phyloP scores from a whole-genome alignment of 768 basidiomycete genomes.

The Butyriboletus loyo region DNA sequence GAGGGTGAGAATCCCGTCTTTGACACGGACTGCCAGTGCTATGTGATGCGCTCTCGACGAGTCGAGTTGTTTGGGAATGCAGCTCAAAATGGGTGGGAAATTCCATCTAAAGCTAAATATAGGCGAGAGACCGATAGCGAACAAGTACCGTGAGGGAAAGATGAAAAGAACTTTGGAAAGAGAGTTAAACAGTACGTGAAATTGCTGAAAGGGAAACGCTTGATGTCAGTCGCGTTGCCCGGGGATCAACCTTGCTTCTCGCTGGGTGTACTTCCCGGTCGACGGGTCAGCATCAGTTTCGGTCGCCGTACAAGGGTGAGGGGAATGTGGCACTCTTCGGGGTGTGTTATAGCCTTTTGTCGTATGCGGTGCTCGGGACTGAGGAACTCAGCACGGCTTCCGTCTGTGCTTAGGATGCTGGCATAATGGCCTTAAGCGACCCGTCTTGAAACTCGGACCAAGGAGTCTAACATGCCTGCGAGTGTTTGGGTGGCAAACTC shows the following conservation, averaged over 20 bases:
- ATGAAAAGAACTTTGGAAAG: conserved; percentile 80
- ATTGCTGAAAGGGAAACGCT: conserved; percentile 78
- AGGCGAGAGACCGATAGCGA: conserved; percentile 80
- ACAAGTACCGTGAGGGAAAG: conserved; percentile 73
- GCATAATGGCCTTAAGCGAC: conserved; percentile 77
- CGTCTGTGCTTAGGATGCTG: conserved; percentile 66
- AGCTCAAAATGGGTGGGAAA: conserved; percentile 80
- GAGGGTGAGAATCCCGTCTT: conserved; percentile 72
- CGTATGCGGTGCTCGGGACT: conserved; percentile 1
- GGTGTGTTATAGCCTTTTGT: conserved; percentile 15
- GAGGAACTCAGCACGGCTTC: conserved; percentile 31
- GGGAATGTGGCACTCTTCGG: conserved; percentile 11
- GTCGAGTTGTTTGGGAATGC: conserved; percentile 86
- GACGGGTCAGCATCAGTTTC: conserved; percentile 71
- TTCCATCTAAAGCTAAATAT: conserved; percentile 85
- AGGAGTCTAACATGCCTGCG: conserved; percentile 83
- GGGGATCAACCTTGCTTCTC: conserved; percentile 51
- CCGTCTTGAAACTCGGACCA: conserved; percentile 85
- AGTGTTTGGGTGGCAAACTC: conserved; percentile 77
- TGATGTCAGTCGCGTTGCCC: conserved; percentile 63
- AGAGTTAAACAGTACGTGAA: conserved; percentile 81
- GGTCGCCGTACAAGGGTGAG: conserved; percentile 43
- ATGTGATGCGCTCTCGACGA: conserved; percentile 73
- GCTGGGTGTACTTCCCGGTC: conserved; percentile 50
- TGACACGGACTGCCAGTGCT: conserved; percentile 58